A percentile compares a stretch with the other conserved stretches of the same genome.
phyloP scores from a whole-genome alignment of 129 eudicot genomes.

The Centaurea solstitialis region DNA sequence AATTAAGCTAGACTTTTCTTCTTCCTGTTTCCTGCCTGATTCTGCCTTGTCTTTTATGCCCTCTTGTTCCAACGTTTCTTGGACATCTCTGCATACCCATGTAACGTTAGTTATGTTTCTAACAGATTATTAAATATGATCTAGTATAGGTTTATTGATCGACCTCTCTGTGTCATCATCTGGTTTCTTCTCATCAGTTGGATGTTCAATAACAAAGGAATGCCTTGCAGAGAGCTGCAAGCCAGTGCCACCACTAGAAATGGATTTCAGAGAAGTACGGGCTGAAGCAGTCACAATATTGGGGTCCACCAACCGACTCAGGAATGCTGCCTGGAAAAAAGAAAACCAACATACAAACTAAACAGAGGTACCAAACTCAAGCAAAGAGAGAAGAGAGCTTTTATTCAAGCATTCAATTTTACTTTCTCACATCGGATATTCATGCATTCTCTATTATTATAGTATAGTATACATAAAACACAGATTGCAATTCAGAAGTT shows the following conservation, averaged over 20 bases:
- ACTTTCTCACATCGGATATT: constrained; percentile 1
- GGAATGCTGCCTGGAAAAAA: constrained; percentile 74
- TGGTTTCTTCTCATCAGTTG: constrained; percentile 48
- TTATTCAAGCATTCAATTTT: not conserved
- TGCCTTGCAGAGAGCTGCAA: constrained; percentile 79
- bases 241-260: constrained; percentile 55
- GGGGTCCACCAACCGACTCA: constrained; percentile 80
- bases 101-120: constrained; percentile 10
- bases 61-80: constrained; percentile 44
- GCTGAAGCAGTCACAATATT: constrained; percentile 62
- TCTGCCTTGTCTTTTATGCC: constrained; percentile 34
- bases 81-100: constrained; percentile 46
- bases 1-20: constrained; percentile 27
- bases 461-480: not conserved
- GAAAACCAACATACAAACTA: constrained; percentile 14
- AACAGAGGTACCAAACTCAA: not conserved
- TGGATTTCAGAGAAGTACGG: constrained; percentile 57
- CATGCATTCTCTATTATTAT: not conserved
- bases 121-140: constrained; percentile 4
- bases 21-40: constrained; percentile 30
- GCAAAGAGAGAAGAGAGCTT: not conserved
- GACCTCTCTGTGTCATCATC: constrained; percentile 56
- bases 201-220: constrained; percentile 79
- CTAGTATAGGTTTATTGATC: constrained; percentile 36
- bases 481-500: not conserved